Base-by-base conservation (phyloP, 257 asterid genomes). In the Nyctanthes arbortristis region DNA sequence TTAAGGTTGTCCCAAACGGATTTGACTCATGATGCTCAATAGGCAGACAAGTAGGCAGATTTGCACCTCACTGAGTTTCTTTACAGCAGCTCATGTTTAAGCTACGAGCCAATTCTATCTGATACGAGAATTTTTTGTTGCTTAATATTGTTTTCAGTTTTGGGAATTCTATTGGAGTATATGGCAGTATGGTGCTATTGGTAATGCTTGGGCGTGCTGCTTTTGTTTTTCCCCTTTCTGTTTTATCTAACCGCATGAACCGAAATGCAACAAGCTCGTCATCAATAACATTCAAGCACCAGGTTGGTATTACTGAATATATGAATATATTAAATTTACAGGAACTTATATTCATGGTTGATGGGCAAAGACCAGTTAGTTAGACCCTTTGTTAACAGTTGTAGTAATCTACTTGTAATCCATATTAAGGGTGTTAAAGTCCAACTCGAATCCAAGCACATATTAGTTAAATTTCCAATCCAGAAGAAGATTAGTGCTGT, bases 151-250 rank as follows among this genome's bases (percentile, higher is more conserved):
- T 7, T 25, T 77, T 3, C 85, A 93, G 98, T 40, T 40, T 60
- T 68, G 62, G 86, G 84, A 76, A 79, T 61, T 72, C 91, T 14
- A 62, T 89, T 56, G 87, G 86, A 18, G 67, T 87, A 61, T 91
- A 84, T 75, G 37, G 85, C 49, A 81, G 78, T 9, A 81, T 84
- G 70, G 75, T 89, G 84, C 47, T 87, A 60, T 80, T 93, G 68
- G 78, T 87, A 69, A 35, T 91, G 71, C 81, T 89, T 33, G 97
- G 96, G 7, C 98, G 98, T 75, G 97, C 92, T 68, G 97, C 96
- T 65, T 93, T 93, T 69, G 96, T 93, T 78, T 93, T 87, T 80
- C 94, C 96, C 25, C 89, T 93, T 40, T 89, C 96, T 36, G 89
- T 80, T 30, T 68, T 93, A 39, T 83, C 98, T 36, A 93, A 91